Conservation (phyloP, 2,329 filamentous ascomycete genomes). For the Ascochyta lentis region DNA sequence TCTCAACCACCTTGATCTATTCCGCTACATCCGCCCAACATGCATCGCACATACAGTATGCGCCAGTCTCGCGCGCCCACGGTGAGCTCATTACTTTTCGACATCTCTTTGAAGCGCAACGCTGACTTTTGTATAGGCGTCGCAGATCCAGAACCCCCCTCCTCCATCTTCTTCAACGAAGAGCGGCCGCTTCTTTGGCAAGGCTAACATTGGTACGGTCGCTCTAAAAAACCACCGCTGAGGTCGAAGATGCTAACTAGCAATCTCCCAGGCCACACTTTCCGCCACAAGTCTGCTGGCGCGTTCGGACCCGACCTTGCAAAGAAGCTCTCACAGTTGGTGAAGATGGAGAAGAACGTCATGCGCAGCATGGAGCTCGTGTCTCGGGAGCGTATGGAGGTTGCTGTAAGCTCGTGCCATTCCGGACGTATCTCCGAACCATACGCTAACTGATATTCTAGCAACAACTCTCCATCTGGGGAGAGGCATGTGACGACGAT, state of each 20-base stretch:
- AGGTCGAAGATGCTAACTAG: background rate
- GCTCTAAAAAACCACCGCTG: background rate
- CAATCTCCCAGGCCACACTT: conserved; percentile 64
- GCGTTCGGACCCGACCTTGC: conserved; percentile 86
- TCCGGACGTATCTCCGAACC: conserved; percentile 6
- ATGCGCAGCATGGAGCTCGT: conserved; percentile 98
- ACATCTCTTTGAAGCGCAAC: background rate
- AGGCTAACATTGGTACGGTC: conserved; percentile 76
- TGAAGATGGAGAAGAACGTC: conserved; percentile 99
- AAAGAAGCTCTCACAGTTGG: conserved; percentile 96
- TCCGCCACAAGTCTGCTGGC: conserved; percentile 76
- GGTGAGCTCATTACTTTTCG: conserved; percentile 9
- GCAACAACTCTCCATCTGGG: conserved; percentile 99
- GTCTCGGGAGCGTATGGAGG: conserved; percentile 95
- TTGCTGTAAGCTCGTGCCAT: conserved; percentile 74
- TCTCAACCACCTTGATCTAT: background rate
- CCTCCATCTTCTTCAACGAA: conserved; percentile 93
- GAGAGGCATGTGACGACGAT: conserved; percentile 93
- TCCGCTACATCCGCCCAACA: conserved; percentile 49
- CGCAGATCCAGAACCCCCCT: conserved; percentile 88
- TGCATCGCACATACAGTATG: conserved; percentile 92
- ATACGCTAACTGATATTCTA: conserved; percentile 49
- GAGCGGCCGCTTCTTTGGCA: conserved; percentile 86
- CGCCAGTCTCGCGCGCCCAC: conserved; percentile 96
- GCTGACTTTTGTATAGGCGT: conserved; percentile 59